Base-by-base conservation (phyloP, 2,329 filamentous ascomycete genomes). In the Dactylonectria macrodidyma region DNA sequence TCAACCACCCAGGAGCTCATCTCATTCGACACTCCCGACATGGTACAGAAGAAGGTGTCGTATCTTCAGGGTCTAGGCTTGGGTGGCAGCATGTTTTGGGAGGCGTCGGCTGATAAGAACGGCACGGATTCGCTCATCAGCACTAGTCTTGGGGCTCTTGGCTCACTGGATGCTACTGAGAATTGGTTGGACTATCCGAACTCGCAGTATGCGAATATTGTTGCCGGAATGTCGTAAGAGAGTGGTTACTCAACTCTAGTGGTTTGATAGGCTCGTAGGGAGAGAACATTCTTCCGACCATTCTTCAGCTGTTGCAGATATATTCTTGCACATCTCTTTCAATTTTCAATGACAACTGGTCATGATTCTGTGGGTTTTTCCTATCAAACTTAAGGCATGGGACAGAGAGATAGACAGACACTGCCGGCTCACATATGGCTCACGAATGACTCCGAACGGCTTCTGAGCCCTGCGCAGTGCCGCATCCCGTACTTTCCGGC, bases 31-130 rank as follows among this genome's bases (percentile, higher is more conserved):
- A 93, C 88, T 1, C 87, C 90, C 0, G 81, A 84, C 33, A 87
- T 91, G 73, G 85, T 90, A 34, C 78, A 82, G 58, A 77, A 82
- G 71, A 97, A 96, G 83, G 89, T 90, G 5, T 75, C 82, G 3
- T 95, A 92, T 78, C 88, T 95, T 73, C 85, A 87, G 79, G 75
- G 81, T 57, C 84, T 86, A 62, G 86, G 89, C 0, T 84, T 96
- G 1, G 93, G 91, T 3, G 94, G 93, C 26, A 90, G 88, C 34
- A 95, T 96, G 93, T 97, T 93, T 88, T 97, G 93, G 93, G 93
- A 96, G 79, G 90, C 88, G 16, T 93, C 90, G 68, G 90, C 86
- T 8, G 94, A 97, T 78, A 87, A 87, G 74, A 84, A 75, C 4
- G 89, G 86, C 19, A 80, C 80, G 11, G 85, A 86, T 3, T 93